phyloP scores from a whole-genome alignment of 1,284 basidiomycete species.

The Fomitiporia mediterranea region DNA sequence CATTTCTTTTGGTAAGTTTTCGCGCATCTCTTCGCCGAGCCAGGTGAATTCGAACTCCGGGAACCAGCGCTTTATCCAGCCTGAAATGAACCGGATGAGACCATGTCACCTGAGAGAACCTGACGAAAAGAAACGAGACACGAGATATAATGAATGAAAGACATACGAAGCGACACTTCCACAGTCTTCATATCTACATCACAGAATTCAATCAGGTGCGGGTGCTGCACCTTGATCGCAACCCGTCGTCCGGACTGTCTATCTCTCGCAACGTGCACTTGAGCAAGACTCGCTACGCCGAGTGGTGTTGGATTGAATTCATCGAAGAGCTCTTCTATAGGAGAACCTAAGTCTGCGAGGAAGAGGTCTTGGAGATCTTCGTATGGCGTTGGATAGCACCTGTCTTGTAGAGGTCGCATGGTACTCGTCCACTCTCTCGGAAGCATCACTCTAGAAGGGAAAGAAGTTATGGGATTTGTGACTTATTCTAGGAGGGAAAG shows the following conservation, averaged over 20 bases:
- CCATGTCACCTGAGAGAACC: no score
- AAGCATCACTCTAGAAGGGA: constrained; percentile 46
- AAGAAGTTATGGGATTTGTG: constrained; percentile 8
- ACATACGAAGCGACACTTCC: constrained; percentile 68
- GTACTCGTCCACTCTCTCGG: constrained; percentile 75
- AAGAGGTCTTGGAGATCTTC: constrained; percentile 68
- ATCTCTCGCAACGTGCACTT: constrained; percentile 87
- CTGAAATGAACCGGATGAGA: no score
- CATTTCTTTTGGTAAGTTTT: constrained; percentile 94
- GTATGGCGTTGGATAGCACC: constrained; percentile 76
- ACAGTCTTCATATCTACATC: constrained; percentile 83
- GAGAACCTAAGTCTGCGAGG: constrained; percentile 63
- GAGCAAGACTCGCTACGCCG: constrained; percentile 91
- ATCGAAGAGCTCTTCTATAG: constrained; percentile 65
- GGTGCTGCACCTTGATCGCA: constrained; percentile 98
- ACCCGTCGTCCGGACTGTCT: constrained; percentile 68
- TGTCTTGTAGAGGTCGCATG: constrained; percentile 77
- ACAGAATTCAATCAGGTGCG: constrained; percentile 90
- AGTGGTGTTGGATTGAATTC: constrained; percentile 89
- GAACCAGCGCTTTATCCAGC: constrained; percentile 86
- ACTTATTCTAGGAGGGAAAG: not conserved
- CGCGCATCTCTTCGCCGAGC: constrained; percentile 90
- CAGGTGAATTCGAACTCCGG: constrained; percentile 93
- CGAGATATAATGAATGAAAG: not conserved
- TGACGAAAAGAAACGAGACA: constrained; percentile 1